Base-by-base conservation (phyloP, 1,284 basidiomycete species). In the Ustilago esculenta region DNA sequence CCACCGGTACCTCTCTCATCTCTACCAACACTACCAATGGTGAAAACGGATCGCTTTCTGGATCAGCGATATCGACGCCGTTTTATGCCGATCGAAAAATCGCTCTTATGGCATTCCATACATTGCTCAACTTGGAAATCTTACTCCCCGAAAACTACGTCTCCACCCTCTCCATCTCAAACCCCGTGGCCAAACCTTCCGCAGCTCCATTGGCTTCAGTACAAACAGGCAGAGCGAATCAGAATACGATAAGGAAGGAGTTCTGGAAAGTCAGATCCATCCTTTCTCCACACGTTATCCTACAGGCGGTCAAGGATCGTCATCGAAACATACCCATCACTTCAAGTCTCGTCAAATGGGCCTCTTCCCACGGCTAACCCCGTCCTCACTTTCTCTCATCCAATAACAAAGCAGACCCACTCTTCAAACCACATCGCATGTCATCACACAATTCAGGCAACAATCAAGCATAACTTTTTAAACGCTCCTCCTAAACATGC, bases 211-310 rank as follows among this genome's bases (percentile, higher is more conserved):
- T 51, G 0, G 41, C 42, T 3, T 27, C 36, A 10, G 12, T 40
- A 8, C 30, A 40, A 12, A 49, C 42, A 3, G 59, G 59, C 12
- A 50, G 59, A 20, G 23, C 49, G 1, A 67, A 67, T 8, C 66
- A 69, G 40, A 63, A 59, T 18, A 69, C 66, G 0, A 56, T 66
- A 12, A 35, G 58, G 3, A 66, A 63, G 17, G 68, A 66, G 40
- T 71, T 66, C 18, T 61, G 63, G 50, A 71, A 71, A 33, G 68
- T 71, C 5, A 36, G 63, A 2, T 71, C 47, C 30, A 47, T 66
- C 10, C 32, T 66, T 0, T n/a, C 50, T 1, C 57, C 68, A 0
- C 11, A 20, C 3, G 7, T 25, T 6, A 60, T 71, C 40, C 35
- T 61, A 1, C 23, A 32, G 3, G 58, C 61, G 1, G 63, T 63